These are phyloP conservation scores for Xylariaceae sp. DNA, from an alignment of 2,329 filamentous ascomycete species.

Conservation along the genomic window DNA sequence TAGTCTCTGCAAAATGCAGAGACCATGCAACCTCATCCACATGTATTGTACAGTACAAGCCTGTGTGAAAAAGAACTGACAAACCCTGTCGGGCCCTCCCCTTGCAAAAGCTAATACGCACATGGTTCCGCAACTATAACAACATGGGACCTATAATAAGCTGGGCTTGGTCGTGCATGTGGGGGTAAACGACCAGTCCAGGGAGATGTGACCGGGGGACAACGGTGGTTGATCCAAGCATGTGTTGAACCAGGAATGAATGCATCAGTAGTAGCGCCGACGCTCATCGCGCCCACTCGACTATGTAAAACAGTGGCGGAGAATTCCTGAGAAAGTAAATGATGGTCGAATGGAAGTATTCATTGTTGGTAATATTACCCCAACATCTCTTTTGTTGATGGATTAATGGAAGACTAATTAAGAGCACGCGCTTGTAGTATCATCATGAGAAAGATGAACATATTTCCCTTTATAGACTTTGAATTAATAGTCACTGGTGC, in stretches of 20 bases:
- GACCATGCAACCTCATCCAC: conserved; percentile 15
- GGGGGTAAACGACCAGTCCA: conserved; percentile 18
- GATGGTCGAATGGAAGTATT: conserved; percentile 1
- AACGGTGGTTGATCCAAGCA: conserved; percentile 16
- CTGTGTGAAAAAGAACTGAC: conserved; percentile 11
- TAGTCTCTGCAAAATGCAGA: conserved; percentile 6
- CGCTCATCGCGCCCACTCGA: conserved; percentile 15
- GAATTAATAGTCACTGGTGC: too few relatives aligned
- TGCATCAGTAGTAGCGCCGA: conserved; percentile 24
- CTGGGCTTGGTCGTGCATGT: conserved; percentile 8
- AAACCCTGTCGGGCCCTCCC: conserved; percentile 18
- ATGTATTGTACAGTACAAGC: conserved; percentile 6
- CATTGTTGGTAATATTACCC: conserved; percentile 16
- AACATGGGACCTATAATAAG: conserved; percentile 28
- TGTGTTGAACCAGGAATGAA: conserved; percentile 21
- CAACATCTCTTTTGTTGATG: conserved; percentile 1
- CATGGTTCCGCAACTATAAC: conserved; percentile 30
- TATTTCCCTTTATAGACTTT: too few relatives aligned
- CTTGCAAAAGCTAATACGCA: conserved; percentile 26
- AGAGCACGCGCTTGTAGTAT: too few relatives aligned
- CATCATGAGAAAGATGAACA: too few relatives aligned
- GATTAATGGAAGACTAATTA: too few relatives aligned
- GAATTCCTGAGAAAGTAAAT: conserved; percentile 5
- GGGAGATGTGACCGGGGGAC: conserved; percentile 13
- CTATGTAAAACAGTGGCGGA: conserved; percentile 19